Percentiles rank a stretch among this genome's conserved stretches.
Evolutionary conservation across 1,284 basidiomycete species (phyloP).

Genomic region (Marasmius tenuissimus): DNA sequence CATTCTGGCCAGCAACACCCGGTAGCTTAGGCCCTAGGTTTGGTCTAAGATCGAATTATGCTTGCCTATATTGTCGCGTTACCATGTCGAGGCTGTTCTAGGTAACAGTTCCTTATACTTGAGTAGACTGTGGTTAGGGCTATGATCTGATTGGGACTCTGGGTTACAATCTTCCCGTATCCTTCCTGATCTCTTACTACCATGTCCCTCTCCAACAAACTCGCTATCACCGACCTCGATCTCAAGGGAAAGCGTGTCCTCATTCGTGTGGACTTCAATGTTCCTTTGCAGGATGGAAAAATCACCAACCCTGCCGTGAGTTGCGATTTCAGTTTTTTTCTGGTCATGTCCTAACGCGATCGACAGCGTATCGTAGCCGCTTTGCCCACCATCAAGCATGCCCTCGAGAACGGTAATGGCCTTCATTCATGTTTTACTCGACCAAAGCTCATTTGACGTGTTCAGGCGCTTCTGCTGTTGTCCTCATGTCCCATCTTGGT

Average conservation of each 20-base stretch:
- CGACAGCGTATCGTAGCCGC: slow-evolving; percentile 92
- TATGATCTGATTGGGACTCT: background rate
- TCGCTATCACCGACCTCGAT: slow-evolving; percentile 89
- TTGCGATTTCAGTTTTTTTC: slow-evolving; percentile 13
- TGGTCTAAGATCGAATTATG: too few species aligned
- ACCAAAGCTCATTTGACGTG: slow-evolving; percentile 11
- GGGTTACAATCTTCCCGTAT: background rate
- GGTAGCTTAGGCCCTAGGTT: too few species aligned
- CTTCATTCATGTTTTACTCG: slow-evolving; percentile 2
- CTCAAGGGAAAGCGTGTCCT: slow-evolving; percentile 92
- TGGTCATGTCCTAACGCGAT: slow-evolving; percentile 11
- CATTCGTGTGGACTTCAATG: slow-evolving; percentile 98
- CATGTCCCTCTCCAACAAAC: slow-evolving; percentile 97
- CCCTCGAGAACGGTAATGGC: slow-evolving; percentile 78
- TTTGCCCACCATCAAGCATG: slow-evolving; percentile 94
- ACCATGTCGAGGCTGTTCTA: too few species aligned
- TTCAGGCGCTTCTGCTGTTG: slow-evolving; percentile 80
- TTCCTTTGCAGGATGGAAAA: slow-evolving; percentile 85
- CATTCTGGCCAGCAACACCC: too few species aligned
- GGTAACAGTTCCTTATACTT: too few species aligned
- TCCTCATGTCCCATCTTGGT: slow-evolving; percentile 98
- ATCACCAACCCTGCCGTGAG: slow-evolving; percentile 96
- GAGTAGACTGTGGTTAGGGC: background rate
- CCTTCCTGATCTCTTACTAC: slow-evolving; percentile 27
- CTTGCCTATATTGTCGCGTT: too few species aligned